Evolutionary conservation across 768 basidiomycete genomes (phyloP), one percentile per base, ranked within the genome.

Genomic region (Hygrophorus russula): DNA sequence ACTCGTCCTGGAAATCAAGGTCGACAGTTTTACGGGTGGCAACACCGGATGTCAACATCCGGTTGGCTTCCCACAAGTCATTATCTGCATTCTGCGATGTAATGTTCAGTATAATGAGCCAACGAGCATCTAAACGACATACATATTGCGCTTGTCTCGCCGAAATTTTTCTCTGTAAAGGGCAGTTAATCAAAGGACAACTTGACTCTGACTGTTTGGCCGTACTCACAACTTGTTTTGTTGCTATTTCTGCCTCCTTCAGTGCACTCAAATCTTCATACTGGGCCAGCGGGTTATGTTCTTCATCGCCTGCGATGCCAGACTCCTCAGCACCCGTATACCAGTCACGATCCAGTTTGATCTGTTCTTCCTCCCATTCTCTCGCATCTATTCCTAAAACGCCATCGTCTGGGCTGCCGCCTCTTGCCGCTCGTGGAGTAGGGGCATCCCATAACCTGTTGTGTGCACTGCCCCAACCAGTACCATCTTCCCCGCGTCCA

Each of bases 341-440:
- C 96, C 96, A 99, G 55, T 97, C 92, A 19, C 96, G 71, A 60
- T 99, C 96, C 55, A 97, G 57, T 46, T 73, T 73, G 10, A 91
- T 73, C 59, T 96, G 91, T 59, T 98, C 96, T 54, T 97, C 94
- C 60, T 97, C 96, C 96, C 94, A 99, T 55, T 96, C 94, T 39
- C 85, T 70, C 35, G 74, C 70, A 56, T 92, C 85, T 20, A 93
- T 60, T 6, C 74, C 78, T 14, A 76, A 61, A 11, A 73, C 80
- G 27, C 80, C 81, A 37, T 69, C 78, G 36, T 86, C 83, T 5
- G 80, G 78, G 49, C 82, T 86, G 0, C 68, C 74, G 2, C 74
- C 80, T 52, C 86, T 67, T 1, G 71, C 69, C 36, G 67, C 69
- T 36, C 83, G 70, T 4, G 88, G 88, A 0, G 88, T 91, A 1